Percentiles rank a stretch among this genome's conserved stretches.
These are phyloP conservation scores for Penicillium coprophilum DNA, from an alignment of 495 filamentous ascomycete species.

Conservation along the genomic window DNA sequence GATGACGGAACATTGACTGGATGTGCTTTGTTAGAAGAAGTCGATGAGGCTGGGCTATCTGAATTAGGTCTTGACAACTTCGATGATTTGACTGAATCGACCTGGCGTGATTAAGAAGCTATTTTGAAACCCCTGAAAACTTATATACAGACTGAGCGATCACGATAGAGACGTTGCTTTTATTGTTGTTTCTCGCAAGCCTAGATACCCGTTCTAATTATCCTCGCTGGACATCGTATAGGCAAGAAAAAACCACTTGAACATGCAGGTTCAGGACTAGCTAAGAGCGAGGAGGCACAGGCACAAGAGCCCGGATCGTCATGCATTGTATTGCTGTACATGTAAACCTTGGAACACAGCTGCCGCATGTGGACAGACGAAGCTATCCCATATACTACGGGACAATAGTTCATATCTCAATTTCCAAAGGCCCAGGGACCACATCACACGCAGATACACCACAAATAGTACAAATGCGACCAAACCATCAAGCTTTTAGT, in stretches of 20 bases:
- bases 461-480: neutral
- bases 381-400: neutral
- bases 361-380: slow-evolving; percentile 5
- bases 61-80: neutral
- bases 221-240: too few relatives aligned
- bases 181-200: too few relatives aligned
- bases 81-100: neutral
- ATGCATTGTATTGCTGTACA: slow-evolving; percentile 23
- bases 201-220: too few relatives aligned
- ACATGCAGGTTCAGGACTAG: slow-evolving; percentile 14
- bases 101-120: too few relatives aligned
- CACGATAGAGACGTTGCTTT: too few relatives aligned
- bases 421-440: neutral
- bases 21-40: too few relatives aligned
- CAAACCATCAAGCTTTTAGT: slow-evolving; percentile 16
- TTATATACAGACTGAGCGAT: too few relatives aligned
- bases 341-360: slow-evolving; percentile 7
- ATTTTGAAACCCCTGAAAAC: too few relatives aligned
- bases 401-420: neutral
- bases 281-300: slow-evolving; percentile 7
- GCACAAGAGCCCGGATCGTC: slow-evolving; percentile 8
- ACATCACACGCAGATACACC: neutral
- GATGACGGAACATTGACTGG: neutral
- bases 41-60: neutral
- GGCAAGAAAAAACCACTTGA: neutral